Evolutionary conservation across 305 asterid species (phyloP), one percentile per base, ranked within the genome.

Genomic region (Plantago lanceolata): DNA sequence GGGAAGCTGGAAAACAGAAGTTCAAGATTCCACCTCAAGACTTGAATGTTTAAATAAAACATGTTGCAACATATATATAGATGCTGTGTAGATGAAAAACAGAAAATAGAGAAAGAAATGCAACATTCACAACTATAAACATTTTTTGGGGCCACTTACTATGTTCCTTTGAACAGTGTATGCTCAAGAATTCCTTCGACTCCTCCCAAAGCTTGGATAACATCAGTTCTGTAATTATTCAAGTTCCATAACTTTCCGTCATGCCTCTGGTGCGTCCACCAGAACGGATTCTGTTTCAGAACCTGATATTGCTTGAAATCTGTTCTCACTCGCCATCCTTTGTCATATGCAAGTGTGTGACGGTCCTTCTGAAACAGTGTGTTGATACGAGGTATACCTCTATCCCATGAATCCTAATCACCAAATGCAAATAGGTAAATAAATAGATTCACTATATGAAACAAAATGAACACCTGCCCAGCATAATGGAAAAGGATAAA

Each of bases 241-340:
- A 93, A 81, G 85, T 93, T 93, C 99, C 99, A 93, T 54, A 93
- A 68, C 69, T 90, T 93, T 33, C 99, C 97, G 63, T 93, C 99
- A 60, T 93, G 99, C 77, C 99, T 86, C 85, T 93, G 99, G 79
- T 93, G 99, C 8, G 97, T 93, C 99, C 99, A 93, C 99, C 99
- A 93, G 79, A 93, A 93, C 1, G 99, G 99, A 80, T 93, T 93
- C 73, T 93, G 99, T 71, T 93, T 93, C 76, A 93, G 83, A 67
- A 93, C 99, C 79, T 93, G 99, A 82, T 90, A 93, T 73, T 93
- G 99, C 78, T 93, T 93, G 75, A 93, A 90, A 78, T 93, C 97
- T 54, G 99, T 93, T 67, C 99, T 83, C 57, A 93, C 99, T 71
- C 99, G 80, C 97, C 99, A 93, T 47, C 99, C 99, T 82, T 93